Evolutionary conservation across 306 rosid species (phyloP).

Genomic region (Styphnolobium japonicum): DNA sequence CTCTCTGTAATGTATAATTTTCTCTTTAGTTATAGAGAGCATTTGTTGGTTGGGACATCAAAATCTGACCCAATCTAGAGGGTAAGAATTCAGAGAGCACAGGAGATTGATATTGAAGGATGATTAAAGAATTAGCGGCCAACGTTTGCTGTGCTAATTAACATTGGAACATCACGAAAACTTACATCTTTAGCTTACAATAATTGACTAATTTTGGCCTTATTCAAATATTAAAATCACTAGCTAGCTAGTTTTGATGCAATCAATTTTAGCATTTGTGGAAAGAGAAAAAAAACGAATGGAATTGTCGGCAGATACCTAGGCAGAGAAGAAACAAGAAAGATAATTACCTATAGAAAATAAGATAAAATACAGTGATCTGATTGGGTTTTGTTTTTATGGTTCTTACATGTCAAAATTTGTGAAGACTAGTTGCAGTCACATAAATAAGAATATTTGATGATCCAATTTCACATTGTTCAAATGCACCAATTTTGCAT

Average conservation of each 20-base stretch:
- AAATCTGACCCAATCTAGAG: background rate
- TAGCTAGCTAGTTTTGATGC: background rate
- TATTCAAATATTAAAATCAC: background rate
- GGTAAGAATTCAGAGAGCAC: background rate
- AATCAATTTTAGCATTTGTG: background rate
- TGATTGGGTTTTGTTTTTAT: no score
- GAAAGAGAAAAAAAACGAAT: background rate
- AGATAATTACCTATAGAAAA: no score
- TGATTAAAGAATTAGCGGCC: conserved; percentile 10
- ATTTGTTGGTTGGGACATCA: background rate
- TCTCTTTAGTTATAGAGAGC: background rate
- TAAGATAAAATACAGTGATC: no score
- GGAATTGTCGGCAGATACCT: background rate
- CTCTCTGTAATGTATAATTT: background rate
- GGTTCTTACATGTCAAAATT: background rate
- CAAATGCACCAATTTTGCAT: background rate
- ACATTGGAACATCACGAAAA: background rate
- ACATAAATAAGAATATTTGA: background rate
- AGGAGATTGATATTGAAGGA: background rate
- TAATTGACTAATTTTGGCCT: background rate
- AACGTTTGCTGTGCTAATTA: background rate
- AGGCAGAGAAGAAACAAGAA: background rate
- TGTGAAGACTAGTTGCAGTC: background rate
- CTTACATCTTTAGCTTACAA: background rate
- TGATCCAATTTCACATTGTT: background rate